These are phyloP conservation scores for Neonectria coccinea DNA, from an alignment of 2,329 filamentous ascomycete species.

Conservation along the genomic window DNA sequence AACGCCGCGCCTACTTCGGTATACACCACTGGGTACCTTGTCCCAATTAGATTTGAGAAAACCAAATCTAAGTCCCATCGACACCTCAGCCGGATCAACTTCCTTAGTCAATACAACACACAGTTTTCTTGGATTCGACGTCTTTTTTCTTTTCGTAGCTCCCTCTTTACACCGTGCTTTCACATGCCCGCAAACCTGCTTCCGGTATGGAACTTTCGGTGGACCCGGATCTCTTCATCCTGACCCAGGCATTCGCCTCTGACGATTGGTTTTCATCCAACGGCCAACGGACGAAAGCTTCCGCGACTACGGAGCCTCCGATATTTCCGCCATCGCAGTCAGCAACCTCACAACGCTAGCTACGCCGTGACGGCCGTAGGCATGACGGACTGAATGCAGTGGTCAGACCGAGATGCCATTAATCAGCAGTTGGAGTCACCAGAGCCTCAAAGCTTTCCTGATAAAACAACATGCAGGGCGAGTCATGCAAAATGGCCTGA, in stretches of 20 bases:
- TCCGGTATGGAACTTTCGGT: too few species aligned
- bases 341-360: not conserved
- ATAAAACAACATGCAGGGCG: constrained; percentile 7
- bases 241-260: not conserved
- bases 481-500: constrained; percentile 15
- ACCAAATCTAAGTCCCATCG: not conserved
- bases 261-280: not conserved
- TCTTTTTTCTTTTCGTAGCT: not conserved
- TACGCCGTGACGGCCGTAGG: not conserved
- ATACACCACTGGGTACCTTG: not conserved
- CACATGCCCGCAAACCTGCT: not conserved
- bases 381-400: not conserved
- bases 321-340: not conserved
- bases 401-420: not conserved
- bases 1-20: not conserved
- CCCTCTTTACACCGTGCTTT: not conserved
- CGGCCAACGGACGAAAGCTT: not conserved
- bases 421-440: not conserved
- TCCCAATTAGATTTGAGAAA: not conserved
- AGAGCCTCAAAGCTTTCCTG: not conserved
- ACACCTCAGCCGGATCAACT: not conserved
- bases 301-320: too few species aligned
- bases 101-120: not conserved
- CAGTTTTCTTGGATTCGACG: not conserved
- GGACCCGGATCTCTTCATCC: not conserved